Evolutionary conservation across 192 early-diverging fungal genomes (phyloP), one percentile per base, ranked within the genome.

Genomic region (Podila minutissima): DNA sequence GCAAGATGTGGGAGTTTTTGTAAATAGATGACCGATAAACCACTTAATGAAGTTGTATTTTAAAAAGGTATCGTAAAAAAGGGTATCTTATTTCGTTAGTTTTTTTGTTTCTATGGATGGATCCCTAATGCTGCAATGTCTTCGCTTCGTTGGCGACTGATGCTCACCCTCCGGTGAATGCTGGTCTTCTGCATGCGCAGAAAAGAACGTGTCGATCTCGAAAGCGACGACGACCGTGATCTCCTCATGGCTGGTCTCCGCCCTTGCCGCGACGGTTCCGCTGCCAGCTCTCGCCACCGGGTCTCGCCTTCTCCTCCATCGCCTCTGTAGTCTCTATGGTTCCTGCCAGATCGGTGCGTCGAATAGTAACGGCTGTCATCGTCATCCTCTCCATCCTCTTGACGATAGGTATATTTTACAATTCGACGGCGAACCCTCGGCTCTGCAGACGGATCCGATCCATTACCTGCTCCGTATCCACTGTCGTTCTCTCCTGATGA

Each of bases 1-100:
- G 95, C 71, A 86, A 74, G 8, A 69, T 86, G 77, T 97, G 95
- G 95, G 87, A 91, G 51, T 97, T 89, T 74, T 59, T 90, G 75
- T 79, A 72, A 58, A 55, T 55, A 55, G 53, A 55, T 55, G 53
- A 55, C 12, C 24, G n/a, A 55, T 24, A 26, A 26, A 55, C n/a
- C 53, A 55, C 53, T 24, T 55, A 17, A 46, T 46, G 41, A 12
- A 46, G 35, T 37, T 46, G 41, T 46, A 46, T 46, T 46, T 46
- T 46, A 46, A 46, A 37, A 46, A 17, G 41, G 41, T 46, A 46
- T 46, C 41, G 41, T 46, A 3, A 10, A 15, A 3, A 10, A 15
- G 41, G 41, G 41, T 46, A 46, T 46, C 15, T 46, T 46, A 37
- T 37, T 17, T 46, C 3, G 29, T 29, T 29, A 3, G 12, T 46